Percentiles rank a stretch among this genome's conserved stretches.
Conservation (phyloP, 2,329 filamentous ascomycete species). For the Aspergillus pseudoterreus region DNA sequence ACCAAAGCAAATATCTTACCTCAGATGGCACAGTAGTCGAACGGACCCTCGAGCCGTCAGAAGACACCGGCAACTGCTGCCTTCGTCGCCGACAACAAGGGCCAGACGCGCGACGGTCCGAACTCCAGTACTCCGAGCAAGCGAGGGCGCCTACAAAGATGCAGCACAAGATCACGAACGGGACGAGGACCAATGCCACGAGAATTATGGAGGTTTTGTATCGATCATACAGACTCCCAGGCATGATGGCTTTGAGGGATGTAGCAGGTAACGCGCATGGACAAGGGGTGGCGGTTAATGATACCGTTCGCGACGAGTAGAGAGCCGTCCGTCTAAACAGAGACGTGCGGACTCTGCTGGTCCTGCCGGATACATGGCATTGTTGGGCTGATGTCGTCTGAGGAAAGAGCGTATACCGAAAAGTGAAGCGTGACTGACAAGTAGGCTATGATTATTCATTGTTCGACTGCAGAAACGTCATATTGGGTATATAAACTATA, state of each 20-base stretch:
- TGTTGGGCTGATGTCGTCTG: background rate
- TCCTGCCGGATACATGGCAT: background rate
- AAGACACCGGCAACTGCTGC: conserved; percentile 21
- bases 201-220: conserved; percentile 38
- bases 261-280: background rate
- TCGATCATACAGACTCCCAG: conserved; percentile 24
- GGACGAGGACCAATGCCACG: conserved; percentile 45
- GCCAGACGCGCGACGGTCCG: conserved; percentile 11
- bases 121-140: conserved; percentile 35
- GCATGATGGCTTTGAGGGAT: conserved; percentile 21
- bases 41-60: conserved; percentile 16
- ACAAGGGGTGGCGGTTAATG: background rate
- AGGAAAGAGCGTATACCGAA: background rate
- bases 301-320: too few relatives aligned
- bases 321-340: too few relatives aligned
- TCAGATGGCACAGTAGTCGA: background rate
- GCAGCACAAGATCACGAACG: conserved; percentile 43
- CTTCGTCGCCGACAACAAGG: conserved; percentile 20
- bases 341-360: background rate
- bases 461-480: background rate
- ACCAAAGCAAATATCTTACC: background rate
- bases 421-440: background rate
- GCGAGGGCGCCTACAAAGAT: conserved; percentile 36
- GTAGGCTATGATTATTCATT: background rate
- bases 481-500: conserved; percentile 22